These are phyloP conservation scores for Leccinum fibrillosum DNA, from an alignment of 768 basidiomycete species.

Conservation along the genomic window DNA sequence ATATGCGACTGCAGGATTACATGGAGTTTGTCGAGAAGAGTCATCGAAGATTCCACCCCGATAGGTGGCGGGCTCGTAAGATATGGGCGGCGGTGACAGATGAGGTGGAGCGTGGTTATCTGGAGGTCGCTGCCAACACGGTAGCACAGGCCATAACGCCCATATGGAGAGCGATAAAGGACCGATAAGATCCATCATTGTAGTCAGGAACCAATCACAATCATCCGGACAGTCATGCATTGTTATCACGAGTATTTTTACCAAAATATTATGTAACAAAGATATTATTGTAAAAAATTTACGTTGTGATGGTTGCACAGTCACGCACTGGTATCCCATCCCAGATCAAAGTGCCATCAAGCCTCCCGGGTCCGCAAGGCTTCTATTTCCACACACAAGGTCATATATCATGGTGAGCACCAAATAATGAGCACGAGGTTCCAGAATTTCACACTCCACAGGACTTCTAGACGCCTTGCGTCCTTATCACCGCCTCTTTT, in stretches of 20 bases:
- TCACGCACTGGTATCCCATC: neutral
- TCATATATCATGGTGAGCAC: neutral
- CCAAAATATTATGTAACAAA: neutral
- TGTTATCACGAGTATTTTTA: neutral
- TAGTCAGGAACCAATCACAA: neutral
- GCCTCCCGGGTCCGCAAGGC: neutral
- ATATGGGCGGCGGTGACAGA: constrained; percentile 57
- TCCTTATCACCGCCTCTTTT: neutral
- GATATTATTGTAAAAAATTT: too few relatives aligned
- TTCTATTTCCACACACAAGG: neutral
- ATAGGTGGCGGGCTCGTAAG: constrained; percentile 70
- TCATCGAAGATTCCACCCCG: constrained; percentile 75
- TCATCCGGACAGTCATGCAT: neutral
- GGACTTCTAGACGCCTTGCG: neutral
- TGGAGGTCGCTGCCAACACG: constrained; percentile 70
- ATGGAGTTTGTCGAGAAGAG: constrained; percentile 65
- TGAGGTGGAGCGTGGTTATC: constrained; percentile 51
- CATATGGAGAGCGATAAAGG: constrained; percentile 51
- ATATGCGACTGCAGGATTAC: constrained; percentile 61
- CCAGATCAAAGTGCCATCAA: neutral
- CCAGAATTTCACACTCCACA: neutral
- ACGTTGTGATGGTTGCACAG: neutral
- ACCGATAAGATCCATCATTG: constrained; percentile 13
- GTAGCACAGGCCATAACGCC: constrained; percentile 75
- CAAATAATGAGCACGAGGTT: neutral